Conservation (phyloP, 2,329 filamentous ascomycete species). For the Alternaria sp. region DNA sequence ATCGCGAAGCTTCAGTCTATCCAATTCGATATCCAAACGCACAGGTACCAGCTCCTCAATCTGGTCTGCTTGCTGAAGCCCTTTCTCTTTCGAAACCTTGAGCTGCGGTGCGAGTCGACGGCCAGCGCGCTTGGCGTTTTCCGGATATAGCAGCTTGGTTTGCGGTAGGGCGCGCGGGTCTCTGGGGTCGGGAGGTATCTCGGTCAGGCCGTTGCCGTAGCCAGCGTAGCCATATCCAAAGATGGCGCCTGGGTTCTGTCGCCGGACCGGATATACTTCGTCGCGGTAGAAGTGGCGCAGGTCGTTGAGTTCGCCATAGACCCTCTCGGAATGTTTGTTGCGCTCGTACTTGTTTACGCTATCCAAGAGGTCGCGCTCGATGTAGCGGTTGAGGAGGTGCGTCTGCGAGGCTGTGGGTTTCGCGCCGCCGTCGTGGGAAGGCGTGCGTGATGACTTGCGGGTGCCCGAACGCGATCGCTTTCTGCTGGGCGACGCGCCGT, state of each 20-base stretch:
- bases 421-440: conserved; percentile 47
- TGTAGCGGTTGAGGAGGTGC: conserved; percentile 67
- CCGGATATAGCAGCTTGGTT: conserved; percentile 76
- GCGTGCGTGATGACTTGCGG: conserved; percentile 53
- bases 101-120: conserved; percentile 75
- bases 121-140: conserved; percentile 75
- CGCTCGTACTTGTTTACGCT: conserved; percentile 61
- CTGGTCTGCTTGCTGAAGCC: conserved; percentile 84
- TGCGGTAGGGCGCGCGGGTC: conserved; percentile 59
- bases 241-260: conserved; percentile 63
- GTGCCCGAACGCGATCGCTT: conserved; percentile 68
- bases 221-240: conserved; percentile 81
- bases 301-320: conserved; percentile 62
- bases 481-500: conserved; percentile 58
- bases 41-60: conserved; percentile 91
- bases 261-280: conserved; percentile 64
- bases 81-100: conserved; percentile 80
- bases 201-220: conserved; percentile 86
- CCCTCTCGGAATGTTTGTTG: conserved; percentile 62
- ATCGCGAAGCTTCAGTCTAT: conserved; percentile 93
- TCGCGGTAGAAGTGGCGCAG: conserved; percentile 37
- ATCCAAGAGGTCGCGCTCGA: conserved; percentile 67
- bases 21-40: conserved; percentile 90
- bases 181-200: conserved; percentile 38
- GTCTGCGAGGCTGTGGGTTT: conserved; percentile 43